Base-by-base conservation (phyloP, 2,329 filamentous ascomycete genomes). In the Neonectria punicea region DNA sequence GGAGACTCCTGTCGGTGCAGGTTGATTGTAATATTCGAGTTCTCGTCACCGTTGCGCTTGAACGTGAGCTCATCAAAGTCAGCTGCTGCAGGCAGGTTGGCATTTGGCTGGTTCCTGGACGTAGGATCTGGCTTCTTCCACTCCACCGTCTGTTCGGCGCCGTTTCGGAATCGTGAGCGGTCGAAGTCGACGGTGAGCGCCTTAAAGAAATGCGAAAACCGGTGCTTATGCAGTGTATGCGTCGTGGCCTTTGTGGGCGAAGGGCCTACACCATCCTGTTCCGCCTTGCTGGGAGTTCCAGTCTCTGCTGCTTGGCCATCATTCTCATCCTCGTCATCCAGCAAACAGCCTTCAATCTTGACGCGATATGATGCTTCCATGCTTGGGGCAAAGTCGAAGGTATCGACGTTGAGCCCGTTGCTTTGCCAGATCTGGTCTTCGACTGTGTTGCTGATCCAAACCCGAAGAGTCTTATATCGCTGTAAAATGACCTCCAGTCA, bases 341-440 rank as follows among this genome's bases (percentile, higher is more conserved):
- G 84, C 58, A 98, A 82, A 32, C 91, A 89, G 46, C 93, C 96
- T 80, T 98, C 93, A 67, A 99, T 95, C 82, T 94, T 97, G 71
- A 99, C 93, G 62, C 91, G 89, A 78, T 94, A 99, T 11, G 90
- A 92, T 2, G 93, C 92, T 72, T 94, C 91, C 70, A 87, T 86
- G 68, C 89, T 93, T 57, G 90, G 89, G 58, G 89, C 90, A 75
- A 97, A 94, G 76, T 97, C 94, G 70, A 96, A 96, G 39, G 88
- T 88, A 76, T 95, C 90, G 11, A 90, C 86, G 66, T 90, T 90
- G 65, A 91, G 83, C 44, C 84, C 84, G 72, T 85, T 88, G 43
- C 85, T 86, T 80, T 99, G 96, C 96, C 96, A 98, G 34, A 92
- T 90, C 81, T 99, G 96, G 75, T 96, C 93, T 79, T 98, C 93